Evolutionary conservation across 805 yeast species (phyloP), one percentile per base, ranked within the genome.

Genomic region (Hanseniaspora vineae): DNA sequence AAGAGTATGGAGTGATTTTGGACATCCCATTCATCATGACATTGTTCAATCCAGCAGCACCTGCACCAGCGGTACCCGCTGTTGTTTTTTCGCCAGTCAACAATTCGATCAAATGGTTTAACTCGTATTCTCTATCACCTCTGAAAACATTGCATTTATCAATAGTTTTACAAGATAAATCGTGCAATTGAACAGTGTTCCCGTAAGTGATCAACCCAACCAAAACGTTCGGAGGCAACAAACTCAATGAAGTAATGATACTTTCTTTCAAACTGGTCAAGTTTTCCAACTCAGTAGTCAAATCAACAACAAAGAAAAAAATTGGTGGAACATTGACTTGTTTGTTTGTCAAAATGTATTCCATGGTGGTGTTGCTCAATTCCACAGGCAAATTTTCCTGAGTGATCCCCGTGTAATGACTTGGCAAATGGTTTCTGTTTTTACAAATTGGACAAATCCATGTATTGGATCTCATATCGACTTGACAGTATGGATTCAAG

Each of bases 401-500:
- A 19, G 84, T 73, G 59, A 86, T 75, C 45, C 80, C 84, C 47
- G 81, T 79, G 66, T 87, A 88, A 58, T 84, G 90, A 20, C 80
- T 72, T 6, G 96, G 96, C 50, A 89, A 71, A 53, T 81, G 84
- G 65, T 84, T 86, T 64, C 95, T 75, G 45, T 77, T 67, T 47
- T 72, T 67, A 74, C 97, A 89, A 56, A 85, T 73, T 3, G 94
- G 84, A 70, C 97, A 90, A 45, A 77, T 70, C 97, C 97, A 89
- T 11, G 77, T 61, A 55, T 78, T 79, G 13, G 87, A 78, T 45
- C 82, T 76, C 50, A 83, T 71, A 58, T 87, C 96, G 48, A 88
- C 73, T 47, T 77, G 78, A 61, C 90, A 83, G 68, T 78, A 89
- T 11, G 96, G 96, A 67, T 89, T 90, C 64, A 92, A 67, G 35